Conservation (phyloP, 176 grass and related monocot species). For the Hyparrhenia diplandra region DNA sequence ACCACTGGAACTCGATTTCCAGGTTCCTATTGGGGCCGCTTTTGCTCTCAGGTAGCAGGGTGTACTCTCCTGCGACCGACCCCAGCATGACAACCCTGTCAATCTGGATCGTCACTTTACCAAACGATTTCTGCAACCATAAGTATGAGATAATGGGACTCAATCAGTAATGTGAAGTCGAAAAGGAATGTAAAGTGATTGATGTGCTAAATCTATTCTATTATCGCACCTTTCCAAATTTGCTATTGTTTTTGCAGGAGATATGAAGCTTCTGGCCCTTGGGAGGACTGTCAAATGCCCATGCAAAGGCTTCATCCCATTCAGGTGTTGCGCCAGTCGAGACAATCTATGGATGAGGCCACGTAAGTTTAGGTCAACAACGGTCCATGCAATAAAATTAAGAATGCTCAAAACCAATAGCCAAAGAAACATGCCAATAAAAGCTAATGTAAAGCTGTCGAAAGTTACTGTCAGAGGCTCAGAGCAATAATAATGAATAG, state of each 20-base stretch:
- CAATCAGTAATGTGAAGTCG: background rate
- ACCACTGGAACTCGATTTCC: constrained; percentile 99
- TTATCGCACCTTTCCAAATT: constrained; percentile 88
- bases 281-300: constrained; percentile 97
- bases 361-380: constrained; percentile 4
- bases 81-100: constrained; percentile 99
- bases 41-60: constrained; percentile 93
- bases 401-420: background rate
- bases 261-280: constrained; percentile 99
- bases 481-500: background rate
- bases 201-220: background rate
- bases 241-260: constrained; percentile 99
- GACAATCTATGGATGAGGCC: constrained; percentile 53
- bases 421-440: background rate
- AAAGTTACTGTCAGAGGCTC: constrained; percentile 14
- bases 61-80: constrained; percentile 90
- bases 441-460: background rate
- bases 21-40: constrained; percentile 84
- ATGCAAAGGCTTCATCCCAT: constrained; percentile 96
- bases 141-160: background rate
- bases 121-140: constrained; percentile 82
- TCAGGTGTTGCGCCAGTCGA: constrained; percentile 86
- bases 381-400: background rate
- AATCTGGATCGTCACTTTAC: constrained; percentile 96
- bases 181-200: background rate